Evolutionary conservation across 2,329 filamentous ascomycete genomes (phyloP).

Genomic region (Hymenoscyphus fructigenus): DNA sequence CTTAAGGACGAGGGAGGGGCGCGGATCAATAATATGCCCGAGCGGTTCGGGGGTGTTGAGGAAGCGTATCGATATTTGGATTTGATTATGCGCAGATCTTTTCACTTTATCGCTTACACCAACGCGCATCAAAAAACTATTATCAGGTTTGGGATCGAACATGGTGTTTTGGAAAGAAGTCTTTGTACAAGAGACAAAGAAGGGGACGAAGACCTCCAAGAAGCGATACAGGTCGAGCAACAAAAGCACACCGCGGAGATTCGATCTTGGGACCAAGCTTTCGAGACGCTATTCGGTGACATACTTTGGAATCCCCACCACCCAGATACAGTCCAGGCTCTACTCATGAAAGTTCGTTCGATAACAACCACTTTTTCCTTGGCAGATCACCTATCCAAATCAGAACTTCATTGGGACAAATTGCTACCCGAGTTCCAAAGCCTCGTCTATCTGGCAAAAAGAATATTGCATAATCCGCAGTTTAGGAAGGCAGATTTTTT

Average conservation of each 20-base stretch:
- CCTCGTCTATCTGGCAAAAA: constrained; percentile 19
- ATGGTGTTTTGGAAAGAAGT: neutral
- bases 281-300: constrained; percentile 21
- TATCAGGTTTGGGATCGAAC: constrained; percentile 9
- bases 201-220: constrained; percentile 5
- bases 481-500: constrained; percentile 22
- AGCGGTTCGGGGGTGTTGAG: constrained; percentile 18
- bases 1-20: constrained; percentile 20
- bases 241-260: constrained; percentile 23
- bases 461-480: constrained; percentile 17
- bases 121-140: constrained; percentile 8
- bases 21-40: constrained; percentile 22
- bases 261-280: constrained; percentile 24
- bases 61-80: constrained; percentile 25
- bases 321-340: constrained; percentile 15
- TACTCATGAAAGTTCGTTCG: constrained; percentile 25
- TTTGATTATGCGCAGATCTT: constrained; percentile 24
- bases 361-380: constrained; percentile 19
- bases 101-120: constrained; percentile 24
- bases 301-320: constrained; percentile 14
- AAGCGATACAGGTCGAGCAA: constrained; percentile 22
- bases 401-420: constrained; percentile 26
- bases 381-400: constrained; percentile 21
- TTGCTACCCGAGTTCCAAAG: constrained; percentile 20
- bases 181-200: neutral